Evolutionary conservation across 2,329 filamentous ascomycete species (phyloP).

Genomic region (Trichoderma sp.): DNA sequence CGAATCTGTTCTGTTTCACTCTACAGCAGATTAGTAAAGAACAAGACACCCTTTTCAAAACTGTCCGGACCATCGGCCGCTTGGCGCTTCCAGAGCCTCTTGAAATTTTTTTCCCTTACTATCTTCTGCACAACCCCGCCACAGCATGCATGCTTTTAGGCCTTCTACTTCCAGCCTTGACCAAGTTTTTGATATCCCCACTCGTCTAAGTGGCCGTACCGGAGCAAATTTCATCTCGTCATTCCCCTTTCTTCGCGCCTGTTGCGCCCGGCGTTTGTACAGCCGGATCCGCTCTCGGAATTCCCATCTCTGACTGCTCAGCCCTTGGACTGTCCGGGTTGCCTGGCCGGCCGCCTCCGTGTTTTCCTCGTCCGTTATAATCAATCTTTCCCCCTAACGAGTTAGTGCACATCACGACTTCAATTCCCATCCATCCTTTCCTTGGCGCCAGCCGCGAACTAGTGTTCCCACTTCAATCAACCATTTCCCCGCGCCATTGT

Average conservation of each 20-base stretch:
- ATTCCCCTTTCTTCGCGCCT: conserved; percentile 29
- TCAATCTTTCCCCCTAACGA: conserved; percentile 12
- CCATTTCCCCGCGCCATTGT: conserved; percentile 23
- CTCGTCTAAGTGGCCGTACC: conserved; percentile 32
- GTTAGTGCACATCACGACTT: conserved; percentile 22
- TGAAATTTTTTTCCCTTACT: neutral
- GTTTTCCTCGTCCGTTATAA: conserved; percentile 33
- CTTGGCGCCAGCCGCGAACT: conserved; percentile 41
- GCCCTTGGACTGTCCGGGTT: conserved; percentile 23
- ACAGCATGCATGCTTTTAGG: neutral
- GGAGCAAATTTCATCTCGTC: conserved; percentile 35
- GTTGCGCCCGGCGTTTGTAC: conserved; percentile 19
- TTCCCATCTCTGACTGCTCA: conserved; percentile 25
- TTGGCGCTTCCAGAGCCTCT: neutral
- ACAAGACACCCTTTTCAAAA: neutral
- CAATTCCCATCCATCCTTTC: conserved; percentile 24
- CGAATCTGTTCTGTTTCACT: neutral
- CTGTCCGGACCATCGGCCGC: neutral
- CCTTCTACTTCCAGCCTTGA: conserved; percentile 15
- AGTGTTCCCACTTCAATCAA: conserved; percentile 39
- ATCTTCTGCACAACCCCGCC: conserved; percentile 9
- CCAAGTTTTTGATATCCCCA: conserved; percentile 27
- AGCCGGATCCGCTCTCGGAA: conserved; percentile 34
- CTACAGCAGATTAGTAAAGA: neutral
- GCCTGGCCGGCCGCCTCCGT: conserved; percentile 30